Conservation (phyloP, 2,329 filamentous ascomycete genomes). For the Venturia effusa region DNA sequence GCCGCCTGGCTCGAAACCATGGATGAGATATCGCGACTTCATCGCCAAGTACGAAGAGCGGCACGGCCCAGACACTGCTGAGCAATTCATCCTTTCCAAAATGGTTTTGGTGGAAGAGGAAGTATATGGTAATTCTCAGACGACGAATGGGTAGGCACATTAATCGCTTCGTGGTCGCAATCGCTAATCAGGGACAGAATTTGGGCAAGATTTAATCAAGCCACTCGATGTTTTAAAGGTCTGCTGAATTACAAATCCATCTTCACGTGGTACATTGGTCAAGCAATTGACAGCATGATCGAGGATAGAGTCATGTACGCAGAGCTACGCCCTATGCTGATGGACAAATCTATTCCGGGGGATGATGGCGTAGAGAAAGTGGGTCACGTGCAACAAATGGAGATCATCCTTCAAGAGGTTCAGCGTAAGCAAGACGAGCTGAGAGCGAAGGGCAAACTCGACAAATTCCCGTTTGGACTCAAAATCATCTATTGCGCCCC, state of each 20-base stretch:
- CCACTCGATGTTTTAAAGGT: conserved; percentile 63
- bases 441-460: conserved; percentile 22
- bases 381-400: conserved; percentile 49
- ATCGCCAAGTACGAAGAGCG: conserved; percentile 26
- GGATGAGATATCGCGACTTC: conserved; percentile 39
- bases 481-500: conserved; percentile 66
- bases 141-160: conserved; percentile 40
- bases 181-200: conserved; percentile 24
- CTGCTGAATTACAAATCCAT: conserved; percentile 56
- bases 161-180: neutral
- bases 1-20: conserved; percentile 18
- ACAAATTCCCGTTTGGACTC: conserved; percentile 48
- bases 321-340: conserved; percentile 60
- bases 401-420: conserved; percentile 48
- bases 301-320: conserved; percentile 59
- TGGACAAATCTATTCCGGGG: conserved; percentile 51
- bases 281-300: conserved; percentile 51
- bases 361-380: conserved; percentile 45
- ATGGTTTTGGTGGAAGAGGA: conserved; percentile 52
- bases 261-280: conserved; percentile 49
- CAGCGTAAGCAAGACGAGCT: conserved; percentile 34
- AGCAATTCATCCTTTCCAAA: conserved; percentile 50
- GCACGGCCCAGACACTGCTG: conserved; percentile 17
- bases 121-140: conserved; percentile 40
- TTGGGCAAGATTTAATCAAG: conserved; percentile 54